phyloP scores from a whole-genome alignment of 805 yeast species.

The Maudiozyma pseudohumilis region DNA sequence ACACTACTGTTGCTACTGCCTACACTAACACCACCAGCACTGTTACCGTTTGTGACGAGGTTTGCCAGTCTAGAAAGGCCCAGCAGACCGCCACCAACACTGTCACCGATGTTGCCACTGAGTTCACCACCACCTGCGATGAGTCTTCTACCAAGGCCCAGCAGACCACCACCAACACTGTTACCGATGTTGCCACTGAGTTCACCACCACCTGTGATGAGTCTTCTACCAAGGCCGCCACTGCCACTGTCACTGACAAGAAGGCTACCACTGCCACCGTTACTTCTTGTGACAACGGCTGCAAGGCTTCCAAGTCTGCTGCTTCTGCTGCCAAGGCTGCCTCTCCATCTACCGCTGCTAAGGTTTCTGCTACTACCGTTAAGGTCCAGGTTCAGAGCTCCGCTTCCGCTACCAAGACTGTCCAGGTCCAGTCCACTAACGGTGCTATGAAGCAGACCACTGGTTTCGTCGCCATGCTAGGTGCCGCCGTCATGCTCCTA shows the following conservation, averaged over 20 bases:
- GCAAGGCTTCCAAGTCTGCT: slow-evolving; percentile 7
- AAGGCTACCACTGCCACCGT: slow-evolving; percentile 3
- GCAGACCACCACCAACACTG: background rate
- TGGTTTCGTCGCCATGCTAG: slow-evolving; percentile 7
- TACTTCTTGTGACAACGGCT: slow-evolving; percentile 8
- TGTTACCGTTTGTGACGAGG: background rate
- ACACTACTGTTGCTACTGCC: slow-evolving; percentile 1
- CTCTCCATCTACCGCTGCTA: background rate
- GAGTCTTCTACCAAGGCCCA: too few relatives aligned
- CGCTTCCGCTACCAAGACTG: slow-evolving; percentile 3
- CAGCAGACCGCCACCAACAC: background rate
- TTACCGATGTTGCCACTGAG: background rate
- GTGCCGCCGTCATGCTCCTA: slow-evolving; percentile 8
- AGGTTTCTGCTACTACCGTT: slow-evolving; percentile 1
- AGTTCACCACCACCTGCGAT: too few relatives aligned
- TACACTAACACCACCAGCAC: slow-evolving; percentile 2
- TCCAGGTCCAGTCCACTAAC: slow-evolving; percentile 7
- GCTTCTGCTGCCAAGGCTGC: slow-evolving; percentile 2
- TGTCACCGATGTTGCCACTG: too few relatives aligned
- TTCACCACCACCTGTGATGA: background rate
- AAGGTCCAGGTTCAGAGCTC: slow-evolving; percentile 1
- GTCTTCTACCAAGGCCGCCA: background rate
- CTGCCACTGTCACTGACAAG: background rate
- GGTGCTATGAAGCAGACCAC: slow-evolving; percentile 6
- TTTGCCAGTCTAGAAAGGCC: background rate